Percentiles rank a stretch among this genome's conserved stretches.
Evolutionary conservation across 2,329 filamentous ascomycete species (phyloP).

Genomic region (Neonectria magnoliae): DNA sequence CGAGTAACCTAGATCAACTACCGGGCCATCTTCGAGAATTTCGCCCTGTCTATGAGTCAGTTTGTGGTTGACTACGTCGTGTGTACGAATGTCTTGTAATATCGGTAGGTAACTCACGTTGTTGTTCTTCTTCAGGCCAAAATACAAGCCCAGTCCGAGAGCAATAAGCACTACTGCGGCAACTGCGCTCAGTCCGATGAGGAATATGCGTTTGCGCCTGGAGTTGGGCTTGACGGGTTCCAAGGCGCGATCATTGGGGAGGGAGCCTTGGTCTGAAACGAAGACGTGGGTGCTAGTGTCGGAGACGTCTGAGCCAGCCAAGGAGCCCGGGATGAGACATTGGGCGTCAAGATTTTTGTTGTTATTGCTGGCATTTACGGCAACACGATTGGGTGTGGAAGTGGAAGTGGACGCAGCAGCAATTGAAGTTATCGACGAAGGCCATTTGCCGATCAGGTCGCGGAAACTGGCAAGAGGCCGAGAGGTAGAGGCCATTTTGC

Average conservation of each 20-base stretch:
- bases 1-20: constrained; percentile 57
- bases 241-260: background rate
- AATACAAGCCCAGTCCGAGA: constrained; percentile 34
- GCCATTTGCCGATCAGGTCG: background rate
- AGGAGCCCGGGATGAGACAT: background rate
- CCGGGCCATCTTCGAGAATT: constrained; percentile 9
- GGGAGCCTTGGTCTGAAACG: background rate
- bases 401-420: background rate
- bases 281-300: background rate
- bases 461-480: background rate
- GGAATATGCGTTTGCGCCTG: constrained; percentile 27
- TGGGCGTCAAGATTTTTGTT: background rate
- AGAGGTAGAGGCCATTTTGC: background rate
- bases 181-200: constrained; percentile 5
- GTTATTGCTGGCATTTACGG: background rate
- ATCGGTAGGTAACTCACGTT: constrained; percentile 14
- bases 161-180: constrained; percentile 26
- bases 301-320: background rate
- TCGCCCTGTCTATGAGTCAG: background rate
- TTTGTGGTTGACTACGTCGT: background rate
- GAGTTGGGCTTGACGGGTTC: constrained; percentile 18
- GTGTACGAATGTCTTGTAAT: background rate
- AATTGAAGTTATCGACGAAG: background rate
- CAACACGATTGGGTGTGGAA: background rate
- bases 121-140: constrained; percentile 29